Conservation (phyloP, 2,329 filamentous ascomycete species). For the Claviceps fusiformis region DNA sequence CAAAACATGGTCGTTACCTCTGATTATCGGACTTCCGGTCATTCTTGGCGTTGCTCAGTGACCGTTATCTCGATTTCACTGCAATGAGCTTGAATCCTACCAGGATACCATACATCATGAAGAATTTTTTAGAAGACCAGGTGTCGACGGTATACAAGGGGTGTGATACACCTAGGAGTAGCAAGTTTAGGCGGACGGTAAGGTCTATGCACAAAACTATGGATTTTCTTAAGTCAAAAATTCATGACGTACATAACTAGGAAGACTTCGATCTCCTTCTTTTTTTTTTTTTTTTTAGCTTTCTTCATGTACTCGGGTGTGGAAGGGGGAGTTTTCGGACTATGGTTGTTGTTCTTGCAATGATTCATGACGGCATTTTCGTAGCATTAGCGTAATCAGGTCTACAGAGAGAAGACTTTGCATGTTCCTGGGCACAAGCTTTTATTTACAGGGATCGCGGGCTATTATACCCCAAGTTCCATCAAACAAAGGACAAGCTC, state of each 20-base stretch:
- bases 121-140: background rate
- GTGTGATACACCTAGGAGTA: background rate
- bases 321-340: background rate
- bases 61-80: background rate
- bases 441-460: background rate
- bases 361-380: background rate
- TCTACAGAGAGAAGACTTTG: background rate
- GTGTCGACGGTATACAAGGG: background rate
- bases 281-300: background rate
- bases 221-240: background rate
- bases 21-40: conserved; percentile 23
- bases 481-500: background rate
- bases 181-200: background rate
- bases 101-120: background rate
- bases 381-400: background rate
- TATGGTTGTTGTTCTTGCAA: background rate
- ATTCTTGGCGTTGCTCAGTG: background rate
- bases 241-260: background rate
- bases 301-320: background rate
- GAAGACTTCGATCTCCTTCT: background rate
- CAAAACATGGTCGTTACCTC: conserved; percentile 27
- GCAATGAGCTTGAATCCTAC: background rate
- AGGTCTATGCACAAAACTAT: background rate
- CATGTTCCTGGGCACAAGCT: background rate
- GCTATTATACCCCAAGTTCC: background rate